Evolutionary conservation across 495 filamentous ascomycete genomes (phyloP), one percentile per base, ranked within the genome.

Genomic region (Lophiostoma macrostomum): DNA sequence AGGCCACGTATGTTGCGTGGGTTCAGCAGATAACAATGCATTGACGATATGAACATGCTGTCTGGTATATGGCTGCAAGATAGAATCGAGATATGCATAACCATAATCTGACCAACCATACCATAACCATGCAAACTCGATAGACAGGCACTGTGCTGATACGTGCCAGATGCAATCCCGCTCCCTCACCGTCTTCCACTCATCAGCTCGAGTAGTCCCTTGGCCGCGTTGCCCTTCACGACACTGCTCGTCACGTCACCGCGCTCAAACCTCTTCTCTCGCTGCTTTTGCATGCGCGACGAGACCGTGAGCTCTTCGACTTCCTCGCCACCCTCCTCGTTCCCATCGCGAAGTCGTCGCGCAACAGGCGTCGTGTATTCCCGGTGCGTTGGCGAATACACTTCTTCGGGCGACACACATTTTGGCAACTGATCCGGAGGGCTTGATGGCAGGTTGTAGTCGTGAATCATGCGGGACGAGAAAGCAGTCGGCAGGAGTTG

Each of bases 221-320:
- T 65, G 30, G 70, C 70, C 23, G 68, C 69, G 47, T 58, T 29
- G 2, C 67, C 69, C 45, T 66, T 72, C 11, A 70, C 67, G 11
- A 65, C 67, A 53, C 63, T 67, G 49, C 70, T 71, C 54, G 69
- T 67, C 32, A 71, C 28, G 16, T 67, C 65, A 27, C 42, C 47
- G 20, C 64, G 65, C 19, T 40, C 44, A 25, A 56, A 42, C 24
- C 35, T 3, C 20, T 47, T 18, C 12, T 41, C 49, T 8, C 45
- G 25, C 20, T 35, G 16, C 25, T 25, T 20, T 18, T 52, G 27
- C 12, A 36, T 16, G 7, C 28, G 36, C 22, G 32, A 38, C 7
- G 23, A 20, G 11, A 23, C 45, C 22, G 28, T 48, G 6, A 22
- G 16, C n/a, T 43, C 40, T 14, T 43, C 39, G 6, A 18, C 34